Evolutionary conservation across 495 filamentous ascomycete species (phyloP), one percentile per base, ranked within the genome.

Genomic region (Aspergillus hancockii): DNA sequence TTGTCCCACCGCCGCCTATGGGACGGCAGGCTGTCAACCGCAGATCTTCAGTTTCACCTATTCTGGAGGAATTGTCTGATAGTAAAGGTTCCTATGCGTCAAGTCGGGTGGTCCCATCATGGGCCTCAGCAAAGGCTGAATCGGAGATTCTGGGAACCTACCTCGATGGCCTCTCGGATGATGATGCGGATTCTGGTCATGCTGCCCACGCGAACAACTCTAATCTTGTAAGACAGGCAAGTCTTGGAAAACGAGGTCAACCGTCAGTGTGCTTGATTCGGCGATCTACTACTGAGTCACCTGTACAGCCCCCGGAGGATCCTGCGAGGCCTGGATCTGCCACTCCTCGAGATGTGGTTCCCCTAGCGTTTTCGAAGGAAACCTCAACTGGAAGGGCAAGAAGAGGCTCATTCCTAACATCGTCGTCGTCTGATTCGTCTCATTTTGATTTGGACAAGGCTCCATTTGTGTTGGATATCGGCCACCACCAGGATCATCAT

Each of bases 11-110:
- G 19, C 55, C 59, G 6, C 53, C 61, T 46, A 54, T 58, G 16
- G 65, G 52, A 23, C 66, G 60, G 41, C 59, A 54, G 10, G 47
- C 63, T 57, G 57, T 55, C 57, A 70, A 65, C 54, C 83, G 90
- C 22, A 82, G 81, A 55, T 91, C 90, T 1, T 90, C 81, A 56
- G 91, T 97, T 6, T 90, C 93, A 8, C 93, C 93, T 1, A 97
- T 97, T 55, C 89, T 86, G 1, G 93, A 97, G 71, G 92, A 96
- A 67, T 80, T 83, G 52, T 79, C 83, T 1, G 78, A 84, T 32
- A 76, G 83, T 14, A 83, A 88, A 66, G 84, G 82, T 19, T 93
- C 90, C 0, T 90, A 88, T 66, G 91, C 91, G 8, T 95, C 92
- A 8, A 96, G 91, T 70, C 83, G 85, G 53, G 89, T 84, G 0